These are phyloP conservation scores for Massarina eburnea DNA, from an alignment of 2,329 filamentous ascomycete genomes.

Conservation along the genomic window DNA sequence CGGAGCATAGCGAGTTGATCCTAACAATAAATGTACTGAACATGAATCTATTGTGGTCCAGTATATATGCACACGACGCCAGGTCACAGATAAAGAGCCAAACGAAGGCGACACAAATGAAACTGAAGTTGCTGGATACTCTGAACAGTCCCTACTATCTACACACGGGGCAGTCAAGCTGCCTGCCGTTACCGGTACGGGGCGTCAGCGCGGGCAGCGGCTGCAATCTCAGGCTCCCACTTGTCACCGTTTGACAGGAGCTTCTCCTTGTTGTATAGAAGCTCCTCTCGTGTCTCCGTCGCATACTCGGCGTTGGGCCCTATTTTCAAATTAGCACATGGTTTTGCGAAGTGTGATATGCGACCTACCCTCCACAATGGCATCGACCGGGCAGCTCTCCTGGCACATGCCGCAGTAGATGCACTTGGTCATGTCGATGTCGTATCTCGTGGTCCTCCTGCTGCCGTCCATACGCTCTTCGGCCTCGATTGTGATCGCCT, in stretches of 20 bases:
- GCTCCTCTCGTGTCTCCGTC: constrained; percentile 82
- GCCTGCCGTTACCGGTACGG: constrained; percentile 59
- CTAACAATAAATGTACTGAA: too few species aligned
- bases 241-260: constrained; percentile 70
- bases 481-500: constrained; percentile 98
- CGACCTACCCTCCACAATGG: constrained; percentile 72
- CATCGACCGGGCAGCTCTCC: constrained; percentile 97
- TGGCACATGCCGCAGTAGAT: constrained; percentile 99
- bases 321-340: constrained; percentile 30
- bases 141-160: constrained; percentile 30
- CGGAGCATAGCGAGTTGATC: too few species aligned
- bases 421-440: constrained; percentile 99
- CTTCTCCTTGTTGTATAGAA: constrained; percentile 98
- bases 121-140: constrained; percentile 22
- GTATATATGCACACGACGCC: too few species aligned
- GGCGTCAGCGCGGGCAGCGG: constrained; percentile 86
- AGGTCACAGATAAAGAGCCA: too few species aligned
- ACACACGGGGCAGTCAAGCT: constrained; percentile 21
- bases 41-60: too few species aligned
- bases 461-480: constrained; percentile 97
- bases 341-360: neutral
- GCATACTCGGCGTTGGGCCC: constrained; percentile 74
- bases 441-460: constrained; percentile 92
- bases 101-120: constrained; percentile 22
- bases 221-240: constrained; percentile 97